phyloP scores from a whole-genome alignment of 345 rosid genomes.

The Acer campestre region DNA sequence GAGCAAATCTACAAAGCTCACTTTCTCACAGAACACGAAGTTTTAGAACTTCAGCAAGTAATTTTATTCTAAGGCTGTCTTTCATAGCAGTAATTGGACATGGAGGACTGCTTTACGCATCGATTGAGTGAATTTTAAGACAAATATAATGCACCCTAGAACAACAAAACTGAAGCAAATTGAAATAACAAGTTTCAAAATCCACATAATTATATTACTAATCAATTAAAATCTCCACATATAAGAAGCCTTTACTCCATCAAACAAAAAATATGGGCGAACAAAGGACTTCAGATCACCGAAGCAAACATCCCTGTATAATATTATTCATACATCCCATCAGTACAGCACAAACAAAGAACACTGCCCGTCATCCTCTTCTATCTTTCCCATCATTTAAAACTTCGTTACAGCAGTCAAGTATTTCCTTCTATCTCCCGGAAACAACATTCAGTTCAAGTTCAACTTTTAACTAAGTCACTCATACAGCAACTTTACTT shows the following conservation, averaged over 20 bases:
- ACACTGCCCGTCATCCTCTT: background rate
- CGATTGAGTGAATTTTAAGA: constrained; percentile 1
- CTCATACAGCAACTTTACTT: background rate
- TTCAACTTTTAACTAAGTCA: constrained; percentile 2
- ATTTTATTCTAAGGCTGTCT: background rate
- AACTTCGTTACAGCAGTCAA: background rate
- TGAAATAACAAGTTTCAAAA: background rate
- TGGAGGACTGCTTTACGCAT: background rate
- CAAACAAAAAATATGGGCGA: too few relatives aligned
- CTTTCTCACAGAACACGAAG: background rate
- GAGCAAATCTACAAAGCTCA: background rate
- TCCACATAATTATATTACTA: background rate
- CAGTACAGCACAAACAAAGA: background rate
- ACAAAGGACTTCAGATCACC: background rate
- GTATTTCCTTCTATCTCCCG: background rate
- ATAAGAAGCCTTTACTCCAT: background rate
- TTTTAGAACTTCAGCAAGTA: background rate
- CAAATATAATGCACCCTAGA: background rate
- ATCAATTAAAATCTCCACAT: background rate
- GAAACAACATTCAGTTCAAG: background rate
- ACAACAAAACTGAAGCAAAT: background rate
- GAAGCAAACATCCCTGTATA: background rate
- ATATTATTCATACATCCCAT: background rate
- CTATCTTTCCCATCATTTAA: background rate
- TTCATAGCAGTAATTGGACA: background rate